Percentiles rank a stretch among this genome's conserved stretches.
These are phyloP conservation scores for Mucor piriformis DNA, from an alignment of 371 early-diverging fungal species.

Conservation along the genomic window DNA sequence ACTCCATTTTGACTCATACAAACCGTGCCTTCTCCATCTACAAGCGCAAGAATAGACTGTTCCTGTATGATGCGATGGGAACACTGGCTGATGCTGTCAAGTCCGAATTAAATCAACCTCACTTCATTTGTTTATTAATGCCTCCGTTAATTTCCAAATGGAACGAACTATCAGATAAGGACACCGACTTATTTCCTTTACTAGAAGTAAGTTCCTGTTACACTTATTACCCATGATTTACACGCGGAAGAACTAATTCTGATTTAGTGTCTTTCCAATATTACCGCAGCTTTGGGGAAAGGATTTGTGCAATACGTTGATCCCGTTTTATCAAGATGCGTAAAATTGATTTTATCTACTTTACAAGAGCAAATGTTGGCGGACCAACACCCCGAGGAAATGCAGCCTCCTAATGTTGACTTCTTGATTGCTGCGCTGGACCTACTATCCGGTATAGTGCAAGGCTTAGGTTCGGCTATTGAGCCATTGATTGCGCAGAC, in stretches of 20 bases:
- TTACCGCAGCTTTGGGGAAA: slow-evolving; percentile 79
- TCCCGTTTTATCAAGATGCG: slow-evolving; percentile 77
- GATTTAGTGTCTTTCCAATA: slow-evolving; percentile 75
- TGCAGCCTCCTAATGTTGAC: slow-evolving; percentile 78
- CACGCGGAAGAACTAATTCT: no score
- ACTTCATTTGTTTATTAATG: slow-evolving; percentile 79
- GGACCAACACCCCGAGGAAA: slow-evolving; percentile 50
- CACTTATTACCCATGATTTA: no score
- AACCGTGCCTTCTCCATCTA: slow-evolving; percentile 81
- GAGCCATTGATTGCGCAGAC: slow-evolving; percentile 66
- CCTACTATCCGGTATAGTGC: slow-evolving; percentile 82
- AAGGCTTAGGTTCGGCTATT: slow-evolving; percentile 74
- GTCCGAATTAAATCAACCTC: slow-evolving; percentile 70
- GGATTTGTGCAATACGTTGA: slow-evolving; percentile 77
- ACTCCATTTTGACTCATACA: slow-evolving; percentile 76
- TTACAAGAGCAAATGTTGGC: slow-evolving; percentile 59
- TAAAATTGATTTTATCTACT: slow-evolving; percentile 71
- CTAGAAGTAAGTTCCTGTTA: slow-evolving; percentile 67
- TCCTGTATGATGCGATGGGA: slow-evolving; percentile 91
- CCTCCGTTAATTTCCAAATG: slow-evolving; percentile 84
- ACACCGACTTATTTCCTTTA: slow-evolving; percentile 86
- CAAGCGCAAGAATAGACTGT: slow-evolving; percentile 85
- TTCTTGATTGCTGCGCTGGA: slow-evolving; percentile 88
- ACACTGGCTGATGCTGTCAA: slow-evolving; percentile 92
- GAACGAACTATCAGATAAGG: slow-evolving; percentile 76